Evolutionary conservation across 495 filamentous ascomycete species (phyloP), one percentile per base, ranked within the genome.

Genomic region (Zalerion maritima): DNA sequence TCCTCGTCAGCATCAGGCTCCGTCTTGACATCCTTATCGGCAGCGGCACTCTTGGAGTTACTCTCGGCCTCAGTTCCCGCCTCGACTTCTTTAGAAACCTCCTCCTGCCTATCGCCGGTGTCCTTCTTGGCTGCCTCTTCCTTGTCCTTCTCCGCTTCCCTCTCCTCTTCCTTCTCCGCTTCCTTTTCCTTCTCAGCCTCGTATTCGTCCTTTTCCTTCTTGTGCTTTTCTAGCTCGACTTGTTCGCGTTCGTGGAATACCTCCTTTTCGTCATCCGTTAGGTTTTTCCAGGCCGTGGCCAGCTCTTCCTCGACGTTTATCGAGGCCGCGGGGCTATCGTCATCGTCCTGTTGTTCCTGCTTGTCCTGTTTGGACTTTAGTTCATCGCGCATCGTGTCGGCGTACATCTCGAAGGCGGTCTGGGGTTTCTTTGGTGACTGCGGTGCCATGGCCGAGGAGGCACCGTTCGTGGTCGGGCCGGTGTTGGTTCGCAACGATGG

Each of bases 321-420:
- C n/a, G n/a, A n/a, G n/a, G n/a, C n/a, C n/a, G n/a, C n/a, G n/a
- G n/a, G n/a, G n/a, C n/a, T n/a, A 24, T 32, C 32, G 13, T 18
- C 39, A 14, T 47, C 44, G 8, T 32, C 45, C 15, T 54, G 50
- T 18, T 51, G 49, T 1, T 57, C 49, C 2, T 39, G 36, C 16
- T 54, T 52, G 26, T 47, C 44, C 14, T 55, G 48, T 24, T 50
- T 47, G 26, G 51, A 37, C 34, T 59, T 39, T 3, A 62, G 35
- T 5, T 53, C 24, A 2, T 52, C 45, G 18, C 62, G 45, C 8
- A 46, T 48, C 26, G 66, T 60, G 27, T 57, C 52, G 37, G 55
- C 64, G 45, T 63, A 70, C 8, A 69, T 46, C 20, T 69, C 62
- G 40, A 69, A 70, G 3, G 62, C 58, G 29, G 41, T 63, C 30